These are phyloP conservation scores for Acanthamoeba quina DNA, from an alignment of 208 protist genomes.

Conservation along the genomic window DNA sequence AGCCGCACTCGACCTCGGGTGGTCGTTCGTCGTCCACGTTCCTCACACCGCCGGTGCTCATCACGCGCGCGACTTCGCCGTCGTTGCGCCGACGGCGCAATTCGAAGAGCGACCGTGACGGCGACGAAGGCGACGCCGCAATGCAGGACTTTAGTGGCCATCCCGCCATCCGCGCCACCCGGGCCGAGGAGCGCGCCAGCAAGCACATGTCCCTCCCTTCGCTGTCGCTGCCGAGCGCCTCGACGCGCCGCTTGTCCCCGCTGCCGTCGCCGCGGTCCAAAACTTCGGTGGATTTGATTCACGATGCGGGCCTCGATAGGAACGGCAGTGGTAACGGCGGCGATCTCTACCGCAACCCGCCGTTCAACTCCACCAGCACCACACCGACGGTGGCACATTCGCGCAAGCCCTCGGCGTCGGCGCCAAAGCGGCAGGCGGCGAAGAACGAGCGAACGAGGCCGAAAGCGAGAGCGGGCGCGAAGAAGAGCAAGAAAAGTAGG, in stretches of 20 bases:
- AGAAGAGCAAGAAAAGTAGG: neutral
- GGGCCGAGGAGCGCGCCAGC: neutral
- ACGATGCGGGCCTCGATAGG: neutral
- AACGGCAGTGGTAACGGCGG: neutral
- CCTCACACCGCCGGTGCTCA: neutral
- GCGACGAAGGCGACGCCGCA: neutral
- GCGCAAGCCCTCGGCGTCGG: neutral
- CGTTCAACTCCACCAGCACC: neutral
- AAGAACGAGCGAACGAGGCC: neutral
- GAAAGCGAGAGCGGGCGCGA: neutral
- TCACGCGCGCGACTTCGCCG: neutral
- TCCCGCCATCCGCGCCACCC: neutral
- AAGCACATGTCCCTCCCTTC: neutral
- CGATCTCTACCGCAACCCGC: neutral
- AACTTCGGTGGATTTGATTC: neutral
- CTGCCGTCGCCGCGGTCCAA: neutral
- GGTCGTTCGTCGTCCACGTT: neutral
- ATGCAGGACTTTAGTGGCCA: neutral
- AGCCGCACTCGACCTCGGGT: neutral
- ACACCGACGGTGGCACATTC: neutral
- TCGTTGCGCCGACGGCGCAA: neutral
- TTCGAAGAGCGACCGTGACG: slow-evolving; percentile 7
- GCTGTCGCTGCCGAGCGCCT: neutral
- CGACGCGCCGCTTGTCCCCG: neutral
- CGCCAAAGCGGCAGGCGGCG: neutral